Conservation (phyloP, 345 rosid genomes). For the Limnanthes douglasii region DNA sequence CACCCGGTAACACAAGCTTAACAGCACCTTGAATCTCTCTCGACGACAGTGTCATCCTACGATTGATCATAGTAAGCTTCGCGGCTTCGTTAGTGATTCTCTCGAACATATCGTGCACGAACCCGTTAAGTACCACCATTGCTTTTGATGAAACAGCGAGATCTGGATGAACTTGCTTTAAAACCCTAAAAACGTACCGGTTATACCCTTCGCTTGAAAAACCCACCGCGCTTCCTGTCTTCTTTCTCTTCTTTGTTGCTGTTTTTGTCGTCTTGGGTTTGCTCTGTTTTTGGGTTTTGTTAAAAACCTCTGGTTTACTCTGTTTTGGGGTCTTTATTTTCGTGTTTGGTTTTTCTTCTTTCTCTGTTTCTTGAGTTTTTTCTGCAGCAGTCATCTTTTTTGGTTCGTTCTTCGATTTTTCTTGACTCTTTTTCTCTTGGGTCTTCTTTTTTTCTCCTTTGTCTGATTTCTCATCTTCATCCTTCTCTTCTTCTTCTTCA, state of each 20-base stretch:
- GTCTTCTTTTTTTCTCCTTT: neutral
- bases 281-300: neutral
- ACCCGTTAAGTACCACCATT: slow-evolving; percentile 45
- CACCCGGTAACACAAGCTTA: slow-evolving; percentile 58
- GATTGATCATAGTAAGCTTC: slow-evolving; percentile 18
- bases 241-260: slow-evolving; percentile 3
- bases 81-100: slow-evolving; percentile 55
- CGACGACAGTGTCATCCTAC: slow-evolving; percentile 32
- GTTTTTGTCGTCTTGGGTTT: neutral
- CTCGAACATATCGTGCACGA: slow-evolving; percentile 65
- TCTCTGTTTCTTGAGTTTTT: neutral
- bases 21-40: slow-evolving; percentile 65
- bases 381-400: neutral
- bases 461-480: neutral
- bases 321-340: neutral
- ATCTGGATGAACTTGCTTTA: slow-evolving; percentile 67
- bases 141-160: slow-evolving; percentile 53
- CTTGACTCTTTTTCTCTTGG: neutral
- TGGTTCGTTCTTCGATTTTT: slow-evolving; percentile 3
- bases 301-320: slow-evolving; percentile 2
- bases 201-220: slow-evolving; percentile 40
- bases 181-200: slow-evolving; percentile 45
- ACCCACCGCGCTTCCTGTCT: slow-evolving; percentile 10
- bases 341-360: neutral
- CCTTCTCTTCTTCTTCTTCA: slow-evolving; percentile 1